Conservation (phyloP, 345 rosid species). For the Eucalyptus microcorys region DNA sequence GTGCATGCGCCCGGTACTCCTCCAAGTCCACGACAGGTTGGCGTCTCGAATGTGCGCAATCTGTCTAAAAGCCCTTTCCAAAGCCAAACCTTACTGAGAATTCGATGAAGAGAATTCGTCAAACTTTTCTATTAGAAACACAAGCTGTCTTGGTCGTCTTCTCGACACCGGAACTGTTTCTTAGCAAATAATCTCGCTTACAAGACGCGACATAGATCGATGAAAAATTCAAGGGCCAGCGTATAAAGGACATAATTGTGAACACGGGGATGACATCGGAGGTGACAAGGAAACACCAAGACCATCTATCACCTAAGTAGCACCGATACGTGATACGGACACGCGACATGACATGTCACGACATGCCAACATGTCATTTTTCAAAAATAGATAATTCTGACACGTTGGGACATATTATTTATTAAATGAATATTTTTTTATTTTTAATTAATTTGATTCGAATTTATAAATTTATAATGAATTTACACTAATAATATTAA, state of each 20-base stretch:
- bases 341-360: too few relatives aligned
- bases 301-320: too few relatives aligned
- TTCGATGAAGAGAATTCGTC: background rate
- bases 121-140: background rate
- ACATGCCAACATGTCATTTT: too few relatives aligned
- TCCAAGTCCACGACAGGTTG: background rate
- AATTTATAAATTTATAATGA: too few relatives aligned
- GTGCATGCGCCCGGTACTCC: background rate
- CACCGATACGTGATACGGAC: too few relatives aligned
- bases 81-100: background rate
- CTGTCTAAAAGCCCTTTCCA: background rate
- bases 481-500: too few relatives aligned
- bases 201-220: background rate
- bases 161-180: background rate
- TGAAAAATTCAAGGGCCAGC: background rate
- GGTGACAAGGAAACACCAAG: background rate
- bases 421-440: too few relatives aligned
- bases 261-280: background rate
- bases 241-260: background rate
- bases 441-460: too few relatives aligned
- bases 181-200: background rate
- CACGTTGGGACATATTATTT: too few relatives aligned
- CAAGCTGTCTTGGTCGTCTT: background rate
- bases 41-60: background rate
- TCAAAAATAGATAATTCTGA: too few relatives aligned